Evolutionary conservation across 768 basidiomycete species (phyloP).

Genomic region (Lentinula guzmanii): DNA sequence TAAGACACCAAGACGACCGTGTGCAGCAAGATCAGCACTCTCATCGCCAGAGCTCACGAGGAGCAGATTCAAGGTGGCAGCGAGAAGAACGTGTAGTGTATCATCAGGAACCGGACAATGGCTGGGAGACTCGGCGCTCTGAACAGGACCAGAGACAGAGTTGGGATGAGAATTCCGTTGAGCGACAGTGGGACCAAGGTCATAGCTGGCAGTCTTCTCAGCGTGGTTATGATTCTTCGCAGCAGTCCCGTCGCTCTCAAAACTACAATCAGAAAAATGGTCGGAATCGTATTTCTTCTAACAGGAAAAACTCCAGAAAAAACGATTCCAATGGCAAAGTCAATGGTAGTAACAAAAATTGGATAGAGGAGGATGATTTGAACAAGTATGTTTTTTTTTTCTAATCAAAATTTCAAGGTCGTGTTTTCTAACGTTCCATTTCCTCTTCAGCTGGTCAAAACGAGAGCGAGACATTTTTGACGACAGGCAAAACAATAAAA

Average conservation of each 20-base stretch:
- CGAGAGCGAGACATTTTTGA: conserved; percentile 40
- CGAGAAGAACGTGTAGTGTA: conserved; percentile 33
- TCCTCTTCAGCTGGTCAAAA: conserved; percentile 53
- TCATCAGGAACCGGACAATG: conserved; percentile 39
- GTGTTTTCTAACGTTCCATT: conserved; percentile 7
- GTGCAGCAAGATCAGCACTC: conserved; percentile 29
- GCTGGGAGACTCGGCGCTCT: conserved; percentile 49
- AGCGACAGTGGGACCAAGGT: conserved; percentile 70
- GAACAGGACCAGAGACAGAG: conserved; percentile 35
- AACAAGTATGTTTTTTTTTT: conserved; percentile 57
- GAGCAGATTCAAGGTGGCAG: conserved; percentile 24
- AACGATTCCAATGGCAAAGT: conserved; percentile 15
- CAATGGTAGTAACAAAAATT: conserved; percentile 29
- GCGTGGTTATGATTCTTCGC: conserved; percentile 30
- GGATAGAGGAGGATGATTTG: conserved; percentile 57
- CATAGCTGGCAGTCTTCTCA: conserved; percentile 56
- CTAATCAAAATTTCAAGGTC: not conserved
- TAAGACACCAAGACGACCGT: conserved; percentile 20
- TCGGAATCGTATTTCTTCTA: conserved; percentile 16
- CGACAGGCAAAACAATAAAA: conserved; percentile 22
- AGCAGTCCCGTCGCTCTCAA: conserved; percentile 13
- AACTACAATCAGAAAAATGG: conserved; percentile 24
- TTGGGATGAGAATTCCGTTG: conserved; percentile 24
- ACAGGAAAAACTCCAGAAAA: conserved; percentile 2
- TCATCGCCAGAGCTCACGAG: conserved; percentile 27